phyloP scores from a whole-genome alignment of 208 protist genomes.

The Porcisia deanei region DNA sequence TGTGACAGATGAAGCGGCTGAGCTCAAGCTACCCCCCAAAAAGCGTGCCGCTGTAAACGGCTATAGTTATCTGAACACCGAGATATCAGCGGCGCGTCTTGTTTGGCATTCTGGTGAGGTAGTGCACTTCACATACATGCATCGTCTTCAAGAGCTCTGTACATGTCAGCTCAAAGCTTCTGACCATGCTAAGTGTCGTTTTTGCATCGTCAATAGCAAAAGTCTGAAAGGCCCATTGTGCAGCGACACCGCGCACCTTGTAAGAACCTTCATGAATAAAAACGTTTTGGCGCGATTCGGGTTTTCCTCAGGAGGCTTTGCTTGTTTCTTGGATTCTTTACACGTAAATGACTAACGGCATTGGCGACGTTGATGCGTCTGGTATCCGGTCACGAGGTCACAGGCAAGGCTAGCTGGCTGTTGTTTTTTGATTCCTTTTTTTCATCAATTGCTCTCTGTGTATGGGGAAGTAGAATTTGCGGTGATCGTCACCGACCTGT shows the following conservation, averaged over 20 bases:
- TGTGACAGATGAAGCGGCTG: no score
- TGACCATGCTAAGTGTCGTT: constrained; percentile 6
- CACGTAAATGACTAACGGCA: neutral
- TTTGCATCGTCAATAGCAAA: constrained; percentile 20
- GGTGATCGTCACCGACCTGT: constrained; percentile 1
- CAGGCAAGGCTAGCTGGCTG: neutral
- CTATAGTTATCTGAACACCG: constrained; percentile 9
- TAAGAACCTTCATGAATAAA: constrained; percentile 4
- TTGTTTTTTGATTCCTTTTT: neutral
- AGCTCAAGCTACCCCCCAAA: neutral
- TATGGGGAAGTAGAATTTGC: constrained; percentile 17
- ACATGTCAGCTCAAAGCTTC: constrained; percentile 4
- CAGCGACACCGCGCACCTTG: constrained; percentile 10
- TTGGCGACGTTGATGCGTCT: neutral
- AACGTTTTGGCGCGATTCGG: neutral
- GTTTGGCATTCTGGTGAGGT: neutral
- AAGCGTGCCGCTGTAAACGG: constrained; percentile 12
- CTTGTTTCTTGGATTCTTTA: constrained; percentile 1
- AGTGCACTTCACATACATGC: constrained; percentile 14
- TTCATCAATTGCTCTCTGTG: neutral
- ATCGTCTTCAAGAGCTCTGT: constrained; percentile 13
- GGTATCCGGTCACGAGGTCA: constrained; percentile 1
- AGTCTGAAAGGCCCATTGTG: constrained; percentile 12
- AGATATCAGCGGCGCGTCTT: neutral
- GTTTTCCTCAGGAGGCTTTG: constrained; percentile 9